These are phyloP conservation scores for Hypoxylon rickii DNA, from an alignment of 495 filamentous ascomycete species.

Conservation along the genomic window DNA sequence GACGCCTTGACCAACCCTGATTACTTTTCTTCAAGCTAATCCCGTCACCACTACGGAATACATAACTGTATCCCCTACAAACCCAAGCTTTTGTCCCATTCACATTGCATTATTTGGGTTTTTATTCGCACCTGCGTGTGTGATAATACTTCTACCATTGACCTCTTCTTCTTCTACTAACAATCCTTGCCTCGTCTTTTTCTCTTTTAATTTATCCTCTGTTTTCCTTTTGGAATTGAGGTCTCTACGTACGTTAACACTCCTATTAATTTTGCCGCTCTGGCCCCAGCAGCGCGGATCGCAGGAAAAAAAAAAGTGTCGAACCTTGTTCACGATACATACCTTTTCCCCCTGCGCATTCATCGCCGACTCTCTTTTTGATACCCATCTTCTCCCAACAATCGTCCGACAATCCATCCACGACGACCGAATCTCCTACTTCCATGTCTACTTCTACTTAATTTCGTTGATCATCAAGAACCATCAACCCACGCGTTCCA, in stretches of 20 bases:
- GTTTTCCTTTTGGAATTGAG: slow-evolving; percentile 4
- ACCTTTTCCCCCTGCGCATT: slow-evolving; percentile 18
- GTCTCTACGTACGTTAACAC: slow-evolving; percentile 4
- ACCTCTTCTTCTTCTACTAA: slow-evolving; percentile 12
- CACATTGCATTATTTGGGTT: slow-evolving; percentile 4
- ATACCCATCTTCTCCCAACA: slow-evolving; percentile 3
- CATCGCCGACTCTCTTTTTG: slow-evolving; percentile 3
- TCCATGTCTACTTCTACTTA: slow-evolving; percentile 38
- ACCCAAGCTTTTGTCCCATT: slow-evolving; percentile 15
- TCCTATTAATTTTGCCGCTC: slow-evolving; percentile 9
- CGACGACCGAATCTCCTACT: slow-evolving; percentile 18
- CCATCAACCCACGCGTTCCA: slow-evolving; percentile 34
- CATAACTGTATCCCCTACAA: background rate
- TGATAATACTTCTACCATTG: slow-evolving; percentile 16
- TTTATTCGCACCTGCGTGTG: slow-evolving; percentile 7
- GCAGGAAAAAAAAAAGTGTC: slow-evolving; percentile 23
- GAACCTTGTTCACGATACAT: slow-evolving; percentile 30
- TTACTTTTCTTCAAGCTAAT: slow-evolving; percentile 21
- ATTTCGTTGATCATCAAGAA: slow-evolving; percentile 15
- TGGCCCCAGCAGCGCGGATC: slow-evolving; percentile 31
- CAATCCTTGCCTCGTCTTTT: slow-evolving; percentile 15
- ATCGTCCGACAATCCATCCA: slow-evolving; percentile 3
- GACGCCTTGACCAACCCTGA: background rate
- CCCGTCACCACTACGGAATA: slow-evolving; percentile 22
- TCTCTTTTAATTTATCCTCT: slow-evolving; percentile 4